A percentile compares a stretch with the other conserved stretches of the same genome.
phyloP scores from a whole-genome alignment of 2,329 filamentous ascomycete species.

The Epichloe sibirici region DNA sequence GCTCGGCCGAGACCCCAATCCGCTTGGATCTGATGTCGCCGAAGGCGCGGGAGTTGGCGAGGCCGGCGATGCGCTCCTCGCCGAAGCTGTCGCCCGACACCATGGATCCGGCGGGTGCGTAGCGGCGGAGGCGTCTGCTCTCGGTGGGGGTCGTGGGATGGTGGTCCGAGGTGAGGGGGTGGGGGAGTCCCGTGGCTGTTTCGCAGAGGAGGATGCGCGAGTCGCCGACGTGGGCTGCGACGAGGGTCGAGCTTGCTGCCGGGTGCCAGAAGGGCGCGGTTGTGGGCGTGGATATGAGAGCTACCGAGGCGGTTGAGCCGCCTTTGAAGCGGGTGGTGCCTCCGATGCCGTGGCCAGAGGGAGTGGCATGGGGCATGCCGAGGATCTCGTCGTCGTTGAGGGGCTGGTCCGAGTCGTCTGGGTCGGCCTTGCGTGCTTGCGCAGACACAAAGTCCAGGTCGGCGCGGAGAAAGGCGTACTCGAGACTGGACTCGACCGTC shows the following conservation, averaged over 20 bases:
- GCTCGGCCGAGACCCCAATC: slow-evolving; percentile 87
- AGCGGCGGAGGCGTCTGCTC: slow-evolving; percentile 70
- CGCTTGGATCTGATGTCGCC: slow-evolving; percentile 88
- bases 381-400: slow-evolving; percentile 79
- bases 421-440: slow-evolving; percentile 70
- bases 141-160: slow-evolving; percentile 83
- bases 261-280: slow-evolving; percentile 94
- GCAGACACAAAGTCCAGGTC: slow-evolving; percentile 90
- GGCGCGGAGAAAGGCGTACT: slow-evolving; percentile 85
- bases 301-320: slow-evolving; percentile 83
- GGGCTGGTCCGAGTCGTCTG: slow-evolving; percentile 64
- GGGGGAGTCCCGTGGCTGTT: slow-evolving; percentile 64
- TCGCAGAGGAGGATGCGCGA: slow-evolving; percentile 84
- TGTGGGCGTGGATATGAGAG: slow-evolving; percentile 82
- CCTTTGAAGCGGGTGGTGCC: slow-evolving; percentile 74
- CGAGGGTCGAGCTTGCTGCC: slow-evolving; percentile 65
- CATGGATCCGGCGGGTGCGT: slow-evolving; percentile 62
- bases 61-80: slow-evolving; percentile 84
- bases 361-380: slow-evolving; percentile 43
- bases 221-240: slow-evolving; percentile 87
- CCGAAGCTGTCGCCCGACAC: slow-evolving; percentile 87
- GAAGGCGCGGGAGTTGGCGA: slow-evolving; percentile 90
- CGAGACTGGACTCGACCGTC: slow-evolving; percentile 65
- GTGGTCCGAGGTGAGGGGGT: slow-evolving; percentile 76
- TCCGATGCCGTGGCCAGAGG: slow-evolving; percentile 53